Evolutionary conservation across 139 green algal genomes (phyloP).

Genomic region (Nannochloris sp.): DNA sequence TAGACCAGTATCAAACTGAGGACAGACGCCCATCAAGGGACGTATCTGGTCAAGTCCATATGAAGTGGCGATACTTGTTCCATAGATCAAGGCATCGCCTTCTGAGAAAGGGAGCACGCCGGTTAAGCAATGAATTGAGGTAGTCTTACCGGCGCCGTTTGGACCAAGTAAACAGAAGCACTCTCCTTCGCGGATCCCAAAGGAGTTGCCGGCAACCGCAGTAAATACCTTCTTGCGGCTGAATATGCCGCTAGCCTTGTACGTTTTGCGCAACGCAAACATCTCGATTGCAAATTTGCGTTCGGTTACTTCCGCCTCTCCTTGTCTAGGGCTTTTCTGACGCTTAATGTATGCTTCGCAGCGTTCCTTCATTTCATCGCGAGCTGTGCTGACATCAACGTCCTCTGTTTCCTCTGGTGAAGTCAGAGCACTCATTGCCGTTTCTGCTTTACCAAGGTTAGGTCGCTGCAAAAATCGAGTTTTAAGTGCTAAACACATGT

Average conservation of each 20-base stretch:
- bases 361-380: slow-evolving; percentile 1
- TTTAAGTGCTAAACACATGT: too few species aligned
- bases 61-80: slow-evolving; percentile 44
- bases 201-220: slow-evolving; percentile 34
- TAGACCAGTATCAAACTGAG: slow-evolving; percentile 87
- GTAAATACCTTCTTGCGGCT: slow-evolving; percentile 12
- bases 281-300: slow-evolving; percentile 47
- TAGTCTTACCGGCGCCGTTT: slow-evolving; percentile 57
- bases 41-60: slow-evolving; percentile 60
- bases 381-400: slow-evolving; percentile 19
- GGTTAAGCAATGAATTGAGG: slow-evolving; percentile 53
- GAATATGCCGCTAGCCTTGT: background rate
- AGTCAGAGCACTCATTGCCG: too few species aligned
- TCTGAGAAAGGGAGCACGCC: slow-evolving; percentile 33
- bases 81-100: slow-evolving; percentile 74
- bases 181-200: slow-evolving; percentile 37
- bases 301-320: background rate
- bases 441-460: too few species aligned
- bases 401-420: too few species aligned
- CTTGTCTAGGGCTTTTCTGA: too few species aligned
- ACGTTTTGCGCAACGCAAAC: slow-evolving; percentile 60
- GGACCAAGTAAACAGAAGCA: slow-evolving; percentile 56
- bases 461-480: too few species aligned
- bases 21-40: slow-evolving; percentile 81
- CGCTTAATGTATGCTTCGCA: slow-evolving; percentile 1